phyloP scores from a whole-genome alignment of 2,329 filamentous ascomycete genomes.

The Trichoderma sp. region DNA sequence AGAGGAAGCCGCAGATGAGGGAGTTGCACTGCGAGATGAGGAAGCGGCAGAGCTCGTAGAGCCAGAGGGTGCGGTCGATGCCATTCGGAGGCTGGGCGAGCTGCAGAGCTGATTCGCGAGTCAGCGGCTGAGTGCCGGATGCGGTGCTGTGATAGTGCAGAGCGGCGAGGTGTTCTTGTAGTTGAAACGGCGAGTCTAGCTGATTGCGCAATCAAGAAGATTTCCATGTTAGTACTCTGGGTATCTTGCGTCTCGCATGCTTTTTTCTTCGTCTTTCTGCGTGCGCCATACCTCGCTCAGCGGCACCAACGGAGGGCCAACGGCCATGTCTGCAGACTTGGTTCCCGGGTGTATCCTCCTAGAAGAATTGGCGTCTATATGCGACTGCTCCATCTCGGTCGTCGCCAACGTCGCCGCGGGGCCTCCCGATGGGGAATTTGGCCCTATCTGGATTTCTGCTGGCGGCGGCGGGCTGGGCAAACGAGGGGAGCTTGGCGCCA shows the following conservation, averaged over 20 bases:
- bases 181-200: constrained; percentile 96
- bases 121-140: constrained; percentile 71
- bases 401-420: constrained; percentile 57
- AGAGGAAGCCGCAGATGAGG: constrained; percentile 89
- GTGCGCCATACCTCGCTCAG: constrained; percentile 70
- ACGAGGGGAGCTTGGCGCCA: constrained; percentile 80
- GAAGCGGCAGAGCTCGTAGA: constrained; percentile 97
- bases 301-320: constrained; percentile 85
- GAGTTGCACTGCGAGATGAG: constrained; percentile 93
- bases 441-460: constrained; percentile 88
- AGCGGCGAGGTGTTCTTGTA: constrained; percentile 95
- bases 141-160: constrained; percentile 81
- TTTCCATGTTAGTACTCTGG: constrained; percentile 10
- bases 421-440: constrained; percentile 72
- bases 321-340: constrained; percentile 88
- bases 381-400: constrained; percentile 65
- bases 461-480: constrained; percentile 93
- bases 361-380: constrained; percentile 73
- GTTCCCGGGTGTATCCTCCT: constrained; percentile 91
- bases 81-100: constrained; percentile 80
- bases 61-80: constrained; percentile 87
- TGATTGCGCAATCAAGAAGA: constrained; percentile 43
- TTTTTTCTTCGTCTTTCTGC: not conserved
- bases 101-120: constrained; percentile 71
- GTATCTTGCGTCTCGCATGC: not conserved